A percentile compares a stretch with the other conserved stretches of the same genome.
phyloP scores from a whole-genome alignment of 2,329 filamentous ascomycete genomes.

The Penicillium sp. region DNA sequence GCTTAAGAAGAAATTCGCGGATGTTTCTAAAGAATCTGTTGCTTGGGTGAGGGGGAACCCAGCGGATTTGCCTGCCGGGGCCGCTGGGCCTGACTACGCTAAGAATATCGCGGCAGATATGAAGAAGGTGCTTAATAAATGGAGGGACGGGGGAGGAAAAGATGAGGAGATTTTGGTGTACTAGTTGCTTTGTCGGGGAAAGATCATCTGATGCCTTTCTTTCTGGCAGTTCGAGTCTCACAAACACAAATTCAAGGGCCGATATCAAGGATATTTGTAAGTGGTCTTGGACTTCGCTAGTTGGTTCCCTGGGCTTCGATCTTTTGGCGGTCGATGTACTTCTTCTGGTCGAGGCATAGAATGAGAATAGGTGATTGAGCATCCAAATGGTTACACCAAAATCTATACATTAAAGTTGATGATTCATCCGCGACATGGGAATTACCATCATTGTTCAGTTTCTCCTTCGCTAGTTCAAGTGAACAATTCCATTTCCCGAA shows the following conservation, averaged over 20 bases:
- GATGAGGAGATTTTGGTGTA: slow-evolving; percentile 8
- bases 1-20: slow-evolving; percentile 15
- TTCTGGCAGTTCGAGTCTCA: slow-evolving; percentile 1
- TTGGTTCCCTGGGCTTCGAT: background rate
- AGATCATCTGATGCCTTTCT: slow-evolving; percentile 6
- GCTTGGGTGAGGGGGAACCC: slow-evolving; percentile 26
- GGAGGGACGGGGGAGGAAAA: slow-evolving; percentile 15
- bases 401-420: background rate
- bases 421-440: too few species aligned
- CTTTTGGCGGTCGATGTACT: slow-evolving; percentile 1
- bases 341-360: slow-evolving; percentile 6
- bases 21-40: slow-evolving; percentile 15
- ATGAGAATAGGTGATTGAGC: background rate
- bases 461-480: too few species aligned
- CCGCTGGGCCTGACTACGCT: slow-evolving; percentile 15
- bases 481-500: background rate
- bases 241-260: background rate
- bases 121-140: slow-evolving; percentile 17
- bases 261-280: slow-evolving; percentile 4
- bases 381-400: background rate
- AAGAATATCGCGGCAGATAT: slow-evolving; percentile 15
- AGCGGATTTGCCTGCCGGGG: slow-evolving; percentile 17
- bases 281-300: background rate
- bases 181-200: slow-evolving; percentile 3
- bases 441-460: too few species aligned